Evolutionary conservation across 805 yeast species (phyloP), one percentile per base, ranked within the genome.

Genomic region (Blastobotrys peoriensis): DNA sequence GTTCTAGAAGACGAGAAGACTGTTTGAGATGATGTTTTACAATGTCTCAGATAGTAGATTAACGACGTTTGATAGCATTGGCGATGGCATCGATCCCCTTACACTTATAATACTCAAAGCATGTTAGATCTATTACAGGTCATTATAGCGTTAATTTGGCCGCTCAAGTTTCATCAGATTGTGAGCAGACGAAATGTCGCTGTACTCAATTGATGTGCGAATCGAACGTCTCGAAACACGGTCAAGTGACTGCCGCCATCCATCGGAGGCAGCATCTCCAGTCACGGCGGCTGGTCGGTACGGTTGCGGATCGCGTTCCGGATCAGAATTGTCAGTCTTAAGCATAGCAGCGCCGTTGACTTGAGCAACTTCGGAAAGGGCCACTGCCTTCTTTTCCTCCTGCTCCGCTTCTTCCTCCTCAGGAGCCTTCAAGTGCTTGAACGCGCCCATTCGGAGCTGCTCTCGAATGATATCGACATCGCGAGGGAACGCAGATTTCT

Each of bases 381-480:
- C 30, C 9, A 21, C 18, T 25, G 15, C 36, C 22, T 25, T n/a
- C 28, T 27, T 36, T 15, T 20, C 21, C 22, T 43, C 37, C 30
- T 19, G 21, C 16, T 15, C 42, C 13, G 15, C 37, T 34, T 16
- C 42, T 19, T 25, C 22, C 33, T 21, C 22, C n/a, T 39, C 45
- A 17, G 25, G 44, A 17, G 42, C 49, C 22, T 40, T 43, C 27
- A 51, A 38, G 30, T 53, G 38, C 28, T 56, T 61, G 54, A 65
- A 80, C 40, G 64, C 69, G 8, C 82, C 83, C 48, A 62, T 51
- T 6, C 61, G 61, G 15, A 68, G 74, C 46, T 73, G 60, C 51
- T 81, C 87, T 45, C 87, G 67, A 42, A 82, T 69, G 45, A 81
- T 78, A 54, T 82, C 88, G 42, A 78, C 68, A 58, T 82, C 88